These are phyloP conservation scores for Hylodesmum podocarpum DNA, from an alignment of 306 rosid species.

Conservation along the genomic window DNA sequence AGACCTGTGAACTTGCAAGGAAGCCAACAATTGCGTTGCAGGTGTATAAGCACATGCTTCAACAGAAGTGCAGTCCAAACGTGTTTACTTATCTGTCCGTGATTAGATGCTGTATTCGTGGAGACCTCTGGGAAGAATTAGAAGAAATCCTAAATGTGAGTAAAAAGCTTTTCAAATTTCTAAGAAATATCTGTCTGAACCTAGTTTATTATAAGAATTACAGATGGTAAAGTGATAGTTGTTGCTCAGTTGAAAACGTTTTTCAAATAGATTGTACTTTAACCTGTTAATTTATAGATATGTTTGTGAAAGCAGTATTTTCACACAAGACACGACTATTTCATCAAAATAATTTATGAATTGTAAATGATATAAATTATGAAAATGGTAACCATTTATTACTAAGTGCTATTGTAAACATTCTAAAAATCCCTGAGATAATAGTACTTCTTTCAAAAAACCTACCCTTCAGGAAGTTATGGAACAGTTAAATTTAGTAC, in stretches of 20 bases:
- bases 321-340: constrained; percentile 1
- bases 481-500: background rate
- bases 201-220: constrained; percentile 8
- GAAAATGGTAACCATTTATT: background rate
- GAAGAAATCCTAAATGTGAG: constrained; percentile 73
- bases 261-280: background rate
- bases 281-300: background rate
- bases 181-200: constrained; percentile 10
- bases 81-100: constrained; percentile 66
- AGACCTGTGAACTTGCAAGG: constrained; percentile 72
- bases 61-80: constrained; percentile 64
- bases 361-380: background rate
- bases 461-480: background rate
- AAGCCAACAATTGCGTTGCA: constrained; percentile 75
- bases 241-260: background rate
- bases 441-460: background rate
- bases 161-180: constrained; percentile 28
- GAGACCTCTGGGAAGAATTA: constrained; percentile 72
- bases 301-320: constrained; percentile 6
- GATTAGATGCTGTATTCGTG: constrained; percentile 69
- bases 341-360: constrained; percentile 14
- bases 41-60: constrained; percentile 85
- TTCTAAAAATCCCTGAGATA: background rate
- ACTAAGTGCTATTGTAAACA: background rate
- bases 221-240: background rate